These are phyloP conservation scores for Neurospora sp. DNA, from an alignment of 2,329 filamentous ascomycete species.

Conservation along the genomic window DNA sequence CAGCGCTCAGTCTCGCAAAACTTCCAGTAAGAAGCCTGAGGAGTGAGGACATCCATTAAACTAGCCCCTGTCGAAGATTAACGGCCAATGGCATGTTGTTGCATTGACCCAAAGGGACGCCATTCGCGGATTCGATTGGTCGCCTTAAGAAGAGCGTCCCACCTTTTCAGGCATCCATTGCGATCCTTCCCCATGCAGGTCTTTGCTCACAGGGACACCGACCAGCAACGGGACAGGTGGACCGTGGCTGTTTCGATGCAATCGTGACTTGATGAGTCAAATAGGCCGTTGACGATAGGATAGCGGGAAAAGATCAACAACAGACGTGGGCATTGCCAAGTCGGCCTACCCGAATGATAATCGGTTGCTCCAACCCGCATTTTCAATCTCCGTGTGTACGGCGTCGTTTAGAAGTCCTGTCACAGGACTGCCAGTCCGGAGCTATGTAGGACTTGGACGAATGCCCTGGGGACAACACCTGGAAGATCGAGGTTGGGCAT, in stretches of 20 bases:
- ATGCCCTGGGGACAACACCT: background rate
- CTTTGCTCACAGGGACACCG: background rate
- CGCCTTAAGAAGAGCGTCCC: conserved; percentile 7
- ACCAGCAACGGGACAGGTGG: background rate
- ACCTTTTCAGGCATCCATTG: conserved; percentile 11
- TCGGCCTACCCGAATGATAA: background rate
- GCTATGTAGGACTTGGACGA: background rate
- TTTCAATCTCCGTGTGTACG: background rate
- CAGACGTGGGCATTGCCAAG: background rate
- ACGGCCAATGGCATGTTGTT: conserved; percentile 1
- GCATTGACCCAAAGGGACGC: background rate
- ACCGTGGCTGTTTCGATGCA: background rate
- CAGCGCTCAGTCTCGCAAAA: background rate
- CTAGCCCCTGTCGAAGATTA: background rate
- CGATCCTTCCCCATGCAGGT: conserved; percentile 2
- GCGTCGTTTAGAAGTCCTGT: background rate
- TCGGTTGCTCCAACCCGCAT: background rate
- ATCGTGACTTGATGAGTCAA: background rate
- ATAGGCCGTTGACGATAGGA: background rate
- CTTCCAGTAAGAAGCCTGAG: background rate
- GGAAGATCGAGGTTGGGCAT: background rate
- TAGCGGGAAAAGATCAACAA: background rate
- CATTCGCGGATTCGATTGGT: conserved; percentile 6
- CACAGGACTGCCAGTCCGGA: background rate
- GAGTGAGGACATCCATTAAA: background rate